Conservation (phyloP, 1,284 basidiomycete genomes). For the Irpex lacteus region DNA sequence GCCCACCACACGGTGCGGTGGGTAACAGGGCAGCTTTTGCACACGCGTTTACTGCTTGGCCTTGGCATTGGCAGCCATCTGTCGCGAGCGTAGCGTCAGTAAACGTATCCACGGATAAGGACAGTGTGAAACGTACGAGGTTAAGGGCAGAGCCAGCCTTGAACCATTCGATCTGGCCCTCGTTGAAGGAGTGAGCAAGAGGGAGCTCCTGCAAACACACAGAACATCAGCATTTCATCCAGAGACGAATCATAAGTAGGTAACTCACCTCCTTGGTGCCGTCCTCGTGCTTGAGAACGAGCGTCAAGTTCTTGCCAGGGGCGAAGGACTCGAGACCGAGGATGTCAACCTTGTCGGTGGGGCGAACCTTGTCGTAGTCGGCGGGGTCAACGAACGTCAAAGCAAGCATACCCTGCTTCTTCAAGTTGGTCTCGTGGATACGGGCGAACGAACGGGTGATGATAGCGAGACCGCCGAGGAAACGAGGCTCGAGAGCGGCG, state of each 20-base stretch:
- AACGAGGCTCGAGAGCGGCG: slow-evolving; percentile 96
- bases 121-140: too few species aligned
- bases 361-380: slow-evolving; percentile 89
- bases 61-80: too few species aligned
- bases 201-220: slow-evolving; percentile 45
- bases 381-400: slow-evolving; percentile 85
- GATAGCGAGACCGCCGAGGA: slow-evolving; percentile 93
- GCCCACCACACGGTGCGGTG: too few species aligned
- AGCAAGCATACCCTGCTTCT: slow-evolving; percentile 96
- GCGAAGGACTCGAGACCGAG: slow-evolving; percentile 81
- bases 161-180: slow-evolving; percentile 67
- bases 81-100: too few species aligned
- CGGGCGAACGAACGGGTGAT: slow-evolving; percentile 95
- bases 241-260: slow-evolving; percentile 14
- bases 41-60: too few species aligned
- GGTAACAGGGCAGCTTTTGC: too few species aligned
- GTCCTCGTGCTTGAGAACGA: slow-evolving; percentile 80
- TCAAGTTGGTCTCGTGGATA: slow-evolving; percentile 98
- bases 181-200: slow-evolving; percentile 81
- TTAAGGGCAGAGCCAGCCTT: too few species aligned
- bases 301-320: slow-evolving; percentile 85
- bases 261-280: slow-evolving; percentile 64
- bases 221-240: slow-evolving; percentile 22
- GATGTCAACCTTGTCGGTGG: slow-evolving; percentile 84
- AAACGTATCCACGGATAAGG: too few species aligned